Evolutionary conservation across 768 basidiomycete species (phyloP).

Genomic region (Lentinula edodes): DNA sequence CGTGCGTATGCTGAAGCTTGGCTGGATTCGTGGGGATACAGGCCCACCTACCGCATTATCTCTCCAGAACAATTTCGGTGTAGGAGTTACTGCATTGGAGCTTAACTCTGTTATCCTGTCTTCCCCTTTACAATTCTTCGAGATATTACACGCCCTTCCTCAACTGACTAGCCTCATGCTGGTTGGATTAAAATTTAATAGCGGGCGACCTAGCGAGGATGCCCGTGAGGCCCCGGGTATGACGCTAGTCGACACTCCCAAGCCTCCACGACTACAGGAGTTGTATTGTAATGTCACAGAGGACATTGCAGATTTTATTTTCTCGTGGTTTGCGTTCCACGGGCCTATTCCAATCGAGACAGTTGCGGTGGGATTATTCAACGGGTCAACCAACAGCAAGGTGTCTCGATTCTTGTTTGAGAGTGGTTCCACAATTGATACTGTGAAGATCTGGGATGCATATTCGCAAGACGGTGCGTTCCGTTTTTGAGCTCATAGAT

Average conservation of each 20-base stretch:
- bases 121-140: background rate
- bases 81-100: background rate
- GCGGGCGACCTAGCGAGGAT: background rate
- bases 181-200: background rate
- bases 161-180: background rate
- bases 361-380: background rate
- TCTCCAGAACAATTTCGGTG: background rate
- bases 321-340: background rate
- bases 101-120: background rate
- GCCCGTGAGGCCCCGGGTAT: background rate
- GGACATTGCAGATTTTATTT: background rate
- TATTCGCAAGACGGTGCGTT: background rate
- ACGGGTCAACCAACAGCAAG: background rate
- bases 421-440: background rate
- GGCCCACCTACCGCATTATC: background rate
- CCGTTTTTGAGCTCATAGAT: background rate
- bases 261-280: background rate
- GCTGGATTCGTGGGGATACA: constrained; percentile 2
- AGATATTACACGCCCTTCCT: background rate
- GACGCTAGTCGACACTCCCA: background rate
- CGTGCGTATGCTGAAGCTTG: background rate
- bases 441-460: constrained; percentile 3
- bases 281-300: background rate
- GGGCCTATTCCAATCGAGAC: background rate
- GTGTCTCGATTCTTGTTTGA: background rate